phyloP scores from a whole-genome alignment of 2,329 filamentous ascomycete genomes.

The Colletotrichum limetticola region DNA sequence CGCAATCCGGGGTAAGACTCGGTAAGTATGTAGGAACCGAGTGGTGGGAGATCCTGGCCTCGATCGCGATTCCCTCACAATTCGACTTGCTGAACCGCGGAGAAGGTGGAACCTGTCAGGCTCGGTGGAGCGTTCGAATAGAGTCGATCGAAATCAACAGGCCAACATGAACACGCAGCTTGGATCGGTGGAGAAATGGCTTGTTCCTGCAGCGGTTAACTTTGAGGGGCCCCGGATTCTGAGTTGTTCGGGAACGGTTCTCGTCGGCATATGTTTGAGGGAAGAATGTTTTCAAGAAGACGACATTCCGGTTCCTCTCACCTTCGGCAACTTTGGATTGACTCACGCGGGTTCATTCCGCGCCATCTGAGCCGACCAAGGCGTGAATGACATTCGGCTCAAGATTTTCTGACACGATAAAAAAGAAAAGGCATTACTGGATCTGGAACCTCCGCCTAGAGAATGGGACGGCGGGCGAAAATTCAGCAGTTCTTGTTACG shows the following conservation, averaged over 20 bases:
- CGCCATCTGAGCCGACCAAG: slow-evolving; percentile 5
- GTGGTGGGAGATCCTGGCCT: background rate
- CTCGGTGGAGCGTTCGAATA: slow-evolving; percentile 18
- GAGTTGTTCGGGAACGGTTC: background rate
- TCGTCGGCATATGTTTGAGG: slow-evolving; percentile 14
- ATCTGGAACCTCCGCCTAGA: slow-evolving; percentile 30
- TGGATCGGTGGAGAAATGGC: slow-evolving; percentile 26
- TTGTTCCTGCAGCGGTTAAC: slow-evolving; percentile 8
- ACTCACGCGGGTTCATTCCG: slow-evolving; percentile 27
- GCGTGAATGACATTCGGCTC: background rate
- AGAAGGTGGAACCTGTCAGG: slow-evolving; percentile 23
- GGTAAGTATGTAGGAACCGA: background rate
- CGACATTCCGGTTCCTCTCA: background rate
- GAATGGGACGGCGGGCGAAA: slow-evolving; percentile 24
- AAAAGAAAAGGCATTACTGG: slow-evolving; percentile 20
- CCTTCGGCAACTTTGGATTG: background rate
- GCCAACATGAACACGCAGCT: slow-evolving; percentile 3
- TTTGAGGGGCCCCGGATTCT: slow-evolving; percentile 36
- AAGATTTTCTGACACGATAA: slow-evolving; percentile 17
- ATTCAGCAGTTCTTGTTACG: slow-evolving; percentile 35
- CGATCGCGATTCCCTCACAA: background rate
- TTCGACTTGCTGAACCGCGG: background rate
- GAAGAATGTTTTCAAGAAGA: slow-evolving; percentile 7
- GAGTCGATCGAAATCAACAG: background rate
- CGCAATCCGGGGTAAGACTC: background rate